These are phyloP conservation scores for Candida schatavii DNA, from an alignment of 805 yeast genomes.

Conservation along the genomic window DNA sequence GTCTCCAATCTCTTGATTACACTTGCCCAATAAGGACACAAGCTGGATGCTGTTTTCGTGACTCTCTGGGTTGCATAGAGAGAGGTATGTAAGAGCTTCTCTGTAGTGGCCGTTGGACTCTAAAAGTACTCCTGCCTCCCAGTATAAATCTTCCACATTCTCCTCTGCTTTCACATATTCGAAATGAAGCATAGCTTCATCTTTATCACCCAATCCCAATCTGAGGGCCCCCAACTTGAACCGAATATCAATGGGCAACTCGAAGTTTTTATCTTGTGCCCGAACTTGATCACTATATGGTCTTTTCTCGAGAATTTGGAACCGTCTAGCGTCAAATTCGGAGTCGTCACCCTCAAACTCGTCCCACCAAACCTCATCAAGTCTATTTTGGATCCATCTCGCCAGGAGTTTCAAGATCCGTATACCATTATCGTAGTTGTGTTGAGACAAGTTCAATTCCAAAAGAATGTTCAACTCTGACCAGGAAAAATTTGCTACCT, in stretches of 20 bases:
- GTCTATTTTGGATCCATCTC: slow-evolving; percentile 79
- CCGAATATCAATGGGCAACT: slow-evolving; percentile 83
- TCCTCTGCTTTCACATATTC: slow-evolving; percentile 53
- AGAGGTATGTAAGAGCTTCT: slow-evolving; percentile 72
- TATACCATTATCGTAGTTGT: slow-evolving; percentile 62
- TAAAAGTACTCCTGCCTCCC: slow-evolving; percentile 72
- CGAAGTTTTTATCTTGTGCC: slow-evolving; percentile 25
- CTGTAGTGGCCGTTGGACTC: slow-evolving; percentile 65
- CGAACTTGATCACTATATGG: slow-evolving; percentile 15
- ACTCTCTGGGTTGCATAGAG: slow-evolving; percentile 21
- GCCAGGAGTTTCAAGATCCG: slow-evolving; percentile 66
- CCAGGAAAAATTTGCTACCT: slow-evolving; percentile 70
- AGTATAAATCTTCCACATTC: slow-evolving; percentile 69
- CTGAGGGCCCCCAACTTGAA: slow-evolving; percentile 76
- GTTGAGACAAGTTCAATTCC: slow-evolving; percentile 72
- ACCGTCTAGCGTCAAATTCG: slow-evolving; percentile 78
- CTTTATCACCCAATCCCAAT: slow-evolving; percentile 56
- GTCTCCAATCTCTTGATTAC: slow-evolving; percentile 71
- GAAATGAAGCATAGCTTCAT: slow-evolving; percentile 75
- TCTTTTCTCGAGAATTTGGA: slow-evolving; percentile 24
- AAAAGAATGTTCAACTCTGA: slow-evolving; percentile 80
- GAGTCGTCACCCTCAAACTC: slow-evolving; percentile 63
- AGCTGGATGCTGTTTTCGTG: slow-evolving; percentile 46
- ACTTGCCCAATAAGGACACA: slow-evolving; percentile 64
- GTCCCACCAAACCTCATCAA: slow-evolving; percentile 64